Base-by-base conservation (phyloP, 1,284 basidiomycete species). In the Cryptococcus maquisensis region DNA sequence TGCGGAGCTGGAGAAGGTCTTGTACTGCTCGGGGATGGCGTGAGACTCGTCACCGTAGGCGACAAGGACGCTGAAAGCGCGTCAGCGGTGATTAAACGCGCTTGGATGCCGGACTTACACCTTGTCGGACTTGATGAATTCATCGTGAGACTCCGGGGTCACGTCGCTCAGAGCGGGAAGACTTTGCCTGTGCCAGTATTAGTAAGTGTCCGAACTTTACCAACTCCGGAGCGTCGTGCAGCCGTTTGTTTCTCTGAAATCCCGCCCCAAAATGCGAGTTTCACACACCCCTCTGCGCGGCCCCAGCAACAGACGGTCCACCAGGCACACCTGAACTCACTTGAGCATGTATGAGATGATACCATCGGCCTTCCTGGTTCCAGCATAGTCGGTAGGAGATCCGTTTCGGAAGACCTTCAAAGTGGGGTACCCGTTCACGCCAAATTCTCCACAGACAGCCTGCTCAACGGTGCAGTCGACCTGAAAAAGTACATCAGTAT, bases 301-400 rank as follows among this genome's bases (percentile, higher is more conserved):
- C 3, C 28, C 28, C 28, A 32, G n/a, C n/a, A n/a, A n/a, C n/a
- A n/a, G n/a, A 32, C 7, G 7, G 3, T 10, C 10, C 28, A 32
- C 6, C 28, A 32, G 28, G 20, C n/a, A 28, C 8, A 9, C 37
- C n/a, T 18, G 16, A 3, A 80, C 87, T 66, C 63, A 93, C 93
- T 98, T 98, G 81, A 84, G 77, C 96, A 99, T 98, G 82, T 98
- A 98, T 73, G 85, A 86, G 74, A 98, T 81, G 70, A 99, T 98
- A 32, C 96, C 95, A 64, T 98, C 96, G 16, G 92, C 86, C 78
- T 97, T 91, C 56, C 96, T 83, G 43, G 92, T 87, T 47, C 96
- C 96, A 59, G 73, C 77, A 79, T 98, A 98, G 52, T 92, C 87
- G 21, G 80, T 73, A 42, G 85, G 74, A 41, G 83, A 82, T 56